A percentile compares a stretch with the other conserved stretches of the same genome.
phyloP scores from a whole-genome alignment of 176 grass and related monocot genomes.

The Pharus latifolius region DNA sequence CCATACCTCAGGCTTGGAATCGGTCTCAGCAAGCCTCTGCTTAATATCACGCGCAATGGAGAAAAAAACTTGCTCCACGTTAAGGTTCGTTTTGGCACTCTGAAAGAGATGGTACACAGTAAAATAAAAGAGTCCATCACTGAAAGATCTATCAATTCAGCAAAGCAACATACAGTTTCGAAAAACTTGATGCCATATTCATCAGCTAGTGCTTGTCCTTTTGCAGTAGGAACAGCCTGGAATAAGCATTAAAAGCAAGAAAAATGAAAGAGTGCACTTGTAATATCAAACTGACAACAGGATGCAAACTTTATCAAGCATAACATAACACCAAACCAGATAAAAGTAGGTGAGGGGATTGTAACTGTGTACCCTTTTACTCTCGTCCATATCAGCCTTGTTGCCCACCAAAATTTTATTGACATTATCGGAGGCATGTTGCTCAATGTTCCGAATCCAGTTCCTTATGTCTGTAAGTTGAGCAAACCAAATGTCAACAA shows the following conservation, averaged over 20 bases:
- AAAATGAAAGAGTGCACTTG: background rate
- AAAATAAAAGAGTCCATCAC: background rate
- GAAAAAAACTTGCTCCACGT: slow-evolving; percentile 97
- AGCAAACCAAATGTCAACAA: slow-evolving; percentile 6
- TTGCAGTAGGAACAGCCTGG: slow-evolving; percentile 90
- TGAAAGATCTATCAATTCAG: background rate
- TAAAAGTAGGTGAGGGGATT: background rate
- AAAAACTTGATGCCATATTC: slow-evolving; percentile 98
- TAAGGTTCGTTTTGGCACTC: slow-evolving; percentile 96
- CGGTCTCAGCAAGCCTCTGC: slow-evolving; percentile 73
- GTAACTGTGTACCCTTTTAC: slow-evolving; percentile 50
- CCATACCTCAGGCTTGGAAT: slow-evolving; percentile 77
- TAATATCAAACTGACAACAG: background rate
- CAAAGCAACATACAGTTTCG: slow-evolving; percentile 69
- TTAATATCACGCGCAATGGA: slow-evolving; percentile 89
- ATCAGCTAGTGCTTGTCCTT: slow-evolving; percentile 90
- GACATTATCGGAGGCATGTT: slow-evolving; percentile 97
- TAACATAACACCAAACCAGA: background rate
- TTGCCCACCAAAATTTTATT: slow-evolving; percentile 96
- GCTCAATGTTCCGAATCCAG: slow-evolving; percentile 97
- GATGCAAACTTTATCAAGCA: background rate
- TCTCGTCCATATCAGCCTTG: slow-evolving; percentile 98
- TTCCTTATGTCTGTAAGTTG: slow-evolving; percentile 69
- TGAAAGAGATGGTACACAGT: slow-evolving; percentile 15
- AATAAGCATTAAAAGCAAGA: slow-evolving; percentile 2